A percentile compares a stretch with the other conserved stretches of the same genome.
Evolutionary conservation across 345 rosid species (phyloP).

Genomic region (Citrus sinensis): DVS_A1.0 CM039161.1:17453001-17453500

Average conservation of each 20-base stretch:
- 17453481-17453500: no score
- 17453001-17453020: background rate
- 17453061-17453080: background rate
- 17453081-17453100: constrained; percentile 53
- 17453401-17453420: constrained; percentile 31
- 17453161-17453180: constrained; percentile 62
- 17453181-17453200: background rate
- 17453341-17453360: constrained; percentile 10
- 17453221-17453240: background rate
- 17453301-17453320: constrained; percentile 34
- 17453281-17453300: constrained; percentile 70
- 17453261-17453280: constrained; percentile 46
- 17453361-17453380: background rate
- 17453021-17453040: background rate
- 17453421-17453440: constrained; percentile 65
- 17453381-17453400: constrained; percentile 12
- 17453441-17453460: constrained; percentile 39
- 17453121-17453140: constrained; percentile 65
- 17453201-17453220: no score
- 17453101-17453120: constrained; percentile 49
- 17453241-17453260: background rate
- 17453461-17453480: background rate
- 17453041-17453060: background rate
- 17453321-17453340: constrained; percentile 12
- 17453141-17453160: constrained; percentile 78